Evolutionary conservation across 495 filamentous ascomycete species (phyloP).

Genomic region (Penicillium goetzii): DNA sequence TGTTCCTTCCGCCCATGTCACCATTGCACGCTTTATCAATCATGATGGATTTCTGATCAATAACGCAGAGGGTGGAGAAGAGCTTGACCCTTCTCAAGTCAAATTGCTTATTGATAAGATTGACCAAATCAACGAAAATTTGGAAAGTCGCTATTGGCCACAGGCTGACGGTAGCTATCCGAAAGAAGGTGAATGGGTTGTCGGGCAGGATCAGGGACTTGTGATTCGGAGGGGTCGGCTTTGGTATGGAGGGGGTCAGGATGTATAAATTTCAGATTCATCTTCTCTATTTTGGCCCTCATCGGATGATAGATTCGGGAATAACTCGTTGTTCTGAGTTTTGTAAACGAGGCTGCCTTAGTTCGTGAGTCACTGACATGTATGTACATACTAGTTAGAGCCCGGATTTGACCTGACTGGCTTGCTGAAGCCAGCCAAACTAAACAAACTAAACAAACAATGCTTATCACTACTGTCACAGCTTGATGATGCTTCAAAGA

Average conservation of each 20-base stretch:
- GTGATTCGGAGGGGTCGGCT: conserved; percentile 66
- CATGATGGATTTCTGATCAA: conserved; percentile 48
- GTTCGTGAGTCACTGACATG: too few relatives aligned
- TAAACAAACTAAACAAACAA: not conserved
- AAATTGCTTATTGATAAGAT: conserved; percentile 64
- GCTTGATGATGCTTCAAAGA: not conserved
- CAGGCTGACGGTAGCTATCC: conserved; percentile 44
- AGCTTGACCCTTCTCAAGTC: conserved; percentile 51
- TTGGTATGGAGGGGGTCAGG: conserved; percentile 80
- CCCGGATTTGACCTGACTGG: not conserved
- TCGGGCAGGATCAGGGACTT: conserved; percentile 73
- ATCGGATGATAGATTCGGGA: too few relatives aligned
- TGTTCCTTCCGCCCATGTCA: conserved; percentile 81
- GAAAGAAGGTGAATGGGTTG: conserved; percentile 62
- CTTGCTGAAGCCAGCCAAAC: not conserved
- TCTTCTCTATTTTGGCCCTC: too few relatives aligned
- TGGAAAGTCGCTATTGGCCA: conserved; percentile 68
- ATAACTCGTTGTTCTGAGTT: too few relatives aligned
- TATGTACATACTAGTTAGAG: too few relatives aligned
- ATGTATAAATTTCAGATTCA: conserved; percentile 35
- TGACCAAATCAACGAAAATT: conserved; percentile 69
- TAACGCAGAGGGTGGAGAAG: conserved; percentile 36
- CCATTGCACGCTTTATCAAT: conserved; percentile 74
- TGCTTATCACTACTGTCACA: not conserved
- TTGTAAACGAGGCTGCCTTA: too few relatives aligned